phyloP scores from a whole-genome alignment of 2,329 filamentous ascomycete genomes.

The Colletotrichum musae region DNA sequence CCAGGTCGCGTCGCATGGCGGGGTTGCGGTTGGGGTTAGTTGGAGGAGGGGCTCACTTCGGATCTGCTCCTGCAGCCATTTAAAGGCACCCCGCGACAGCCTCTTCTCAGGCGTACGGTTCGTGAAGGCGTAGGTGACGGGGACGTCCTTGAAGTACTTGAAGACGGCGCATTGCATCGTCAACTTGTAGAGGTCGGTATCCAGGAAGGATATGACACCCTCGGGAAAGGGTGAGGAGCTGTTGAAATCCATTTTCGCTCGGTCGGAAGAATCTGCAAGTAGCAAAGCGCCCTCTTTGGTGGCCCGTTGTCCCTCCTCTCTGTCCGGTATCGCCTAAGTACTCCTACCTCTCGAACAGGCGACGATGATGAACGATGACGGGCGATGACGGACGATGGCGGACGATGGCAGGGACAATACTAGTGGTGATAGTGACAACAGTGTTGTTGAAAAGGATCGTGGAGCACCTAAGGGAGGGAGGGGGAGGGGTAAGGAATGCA shows the following conservation, averaged over 20 bases:
- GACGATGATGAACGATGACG: too few species aligned
- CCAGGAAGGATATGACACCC: slow-evolving; percentile 85
- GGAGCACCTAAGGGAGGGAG: not conserved
- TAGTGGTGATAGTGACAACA: too few species aligned
- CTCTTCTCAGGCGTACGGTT: slow-evolving; percentile 97
- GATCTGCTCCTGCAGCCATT: slow-evolving; percentile 89
- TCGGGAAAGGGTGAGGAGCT: slow-evolving; percentile 78
- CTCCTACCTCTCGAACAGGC: too few species aligned
- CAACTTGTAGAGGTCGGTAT: slow-evolving; percentile 92
- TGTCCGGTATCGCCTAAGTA: too few species aligned
- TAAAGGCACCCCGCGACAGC: slow-evolving; percentile 84
- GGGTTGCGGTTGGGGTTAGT: slow-evolving; percentile 2
- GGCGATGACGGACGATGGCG: too few species aligned
- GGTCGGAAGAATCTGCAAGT: slow-evolving; percentile 13
- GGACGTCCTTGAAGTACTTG: slow-evolving; percentile 87
- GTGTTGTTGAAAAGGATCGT: too few species aligned
- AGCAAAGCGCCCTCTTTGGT: too few species aligned
- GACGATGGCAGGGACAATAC: too few species aligned
- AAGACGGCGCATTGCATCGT: slow-evolving; percentile 99
- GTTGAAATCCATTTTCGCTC: slow-evolving; percentile 72
- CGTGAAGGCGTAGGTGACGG: slow-evolving; percentile 93
- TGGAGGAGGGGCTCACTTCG: slow-evolving; percentile 68
- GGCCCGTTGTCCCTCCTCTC: too few species aligned
- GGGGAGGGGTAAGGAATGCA: slow-evolving; percentile 23
- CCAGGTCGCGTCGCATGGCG: slow-evolving; percentile 1